phyloP scores from a whole-genome alignment of 192 early-diverging fungal species.

The Entomortierella parvispora region DNA sequence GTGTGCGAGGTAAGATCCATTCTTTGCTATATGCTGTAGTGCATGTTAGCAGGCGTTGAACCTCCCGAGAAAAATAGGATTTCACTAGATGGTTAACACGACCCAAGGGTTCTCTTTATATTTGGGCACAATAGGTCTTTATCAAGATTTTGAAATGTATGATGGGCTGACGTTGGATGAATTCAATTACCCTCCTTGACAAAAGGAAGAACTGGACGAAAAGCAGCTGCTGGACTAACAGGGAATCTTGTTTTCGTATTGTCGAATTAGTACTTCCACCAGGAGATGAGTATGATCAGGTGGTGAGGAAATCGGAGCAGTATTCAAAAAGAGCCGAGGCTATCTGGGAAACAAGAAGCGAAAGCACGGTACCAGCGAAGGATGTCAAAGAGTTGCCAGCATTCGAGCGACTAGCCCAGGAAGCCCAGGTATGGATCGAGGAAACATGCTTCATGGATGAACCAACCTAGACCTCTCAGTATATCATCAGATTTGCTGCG shows the following conservation, averaged over 20 bases:
- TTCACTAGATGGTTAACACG: neutral
- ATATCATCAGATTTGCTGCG: neutral
- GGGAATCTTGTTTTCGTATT: neutral
- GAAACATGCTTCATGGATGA: neutral
- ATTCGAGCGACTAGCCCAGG: conserved; percentile 41
- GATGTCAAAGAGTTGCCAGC: conserved; percentile 29
- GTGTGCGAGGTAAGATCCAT: conserved; percentile 36
- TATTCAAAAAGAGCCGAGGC: conserved; percentile 32
- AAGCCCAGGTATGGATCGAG: conserved; percentile 19
- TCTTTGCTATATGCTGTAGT: neutral
- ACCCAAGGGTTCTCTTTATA: neutral
- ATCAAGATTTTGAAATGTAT: conserved; percentile 38
- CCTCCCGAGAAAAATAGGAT: neutral
- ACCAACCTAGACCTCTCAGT: neutral
- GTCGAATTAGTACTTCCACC: conserved; percentile 20
- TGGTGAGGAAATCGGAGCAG: conserved; percentile 18
- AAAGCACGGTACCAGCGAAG: conserved; percentile 28
- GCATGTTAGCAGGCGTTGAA: neutral
- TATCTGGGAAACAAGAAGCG: conserved; percentile 45
- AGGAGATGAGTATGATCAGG: conserved; percentile 30
- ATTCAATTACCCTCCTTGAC: neutral
- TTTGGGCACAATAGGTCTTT: conserved; percentile 19
- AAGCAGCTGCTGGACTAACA: neutral
- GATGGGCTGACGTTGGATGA: neutral
- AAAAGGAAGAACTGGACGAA: neutral